phyloP scores from a whole-genome alignment of 768 basidiomycete genomes.

The Serendipita vermifera region DNA sequence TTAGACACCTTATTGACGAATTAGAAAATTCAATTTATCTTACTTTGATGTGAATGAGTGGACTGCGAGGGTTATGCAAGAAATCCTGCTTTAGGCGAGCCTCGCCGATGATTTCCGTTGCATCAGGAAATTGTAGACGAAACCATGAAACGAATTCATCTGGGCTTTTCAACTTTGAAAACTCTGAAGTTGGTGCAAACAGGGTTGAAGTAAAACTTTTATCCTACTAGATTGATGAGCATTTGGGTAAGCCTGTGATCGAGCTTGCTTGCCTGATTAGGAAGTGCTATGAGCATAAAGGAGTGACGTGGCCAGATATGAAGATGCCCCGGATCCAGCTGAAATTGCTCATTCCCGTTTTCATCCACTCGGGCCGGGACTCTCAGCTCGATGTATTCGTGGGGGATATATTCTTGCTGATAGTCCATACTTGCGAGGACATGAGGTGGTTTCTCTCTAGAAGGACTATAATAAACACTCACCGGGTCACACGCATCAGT shows the following conservation, averaged over 20 bases:
- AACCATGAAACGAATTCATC: conserved; percentile 58
- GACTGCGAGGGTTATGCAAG: conserved; percentile 69
- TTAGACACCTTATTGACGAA: conserved; percentile 16
- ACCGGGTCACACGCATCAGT: conserved; percentile 93
- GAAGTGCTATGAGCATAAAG: conserved; percentile 98
- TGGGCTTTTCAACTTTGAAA: conserved; percentile 50
- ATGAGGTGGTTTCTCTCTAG: not conserved
- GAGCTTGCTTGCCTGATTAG: conserved; percentile 67
- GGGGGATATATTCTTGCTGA: conserved; percentile 86
- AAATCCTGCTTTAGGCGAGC: conserved; percentile 65
- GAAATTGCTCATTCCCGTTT: conserved; percentile 53
- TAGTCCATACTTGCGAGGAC: conserved; percentile 67
- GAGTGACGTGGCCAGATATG: conserved; percentile 99
- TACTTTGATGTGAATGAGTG: conserved; percentile 88
- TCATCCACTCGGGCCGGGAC: conserved; percentile 65
- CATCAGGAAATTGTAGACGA: conserved; percentile 72
- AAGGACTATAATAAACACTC: conserved; percentile 22
- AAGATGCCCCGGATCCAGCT: conserved; percentile 87
- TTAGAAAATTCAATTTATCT: conserved; percentile 12
- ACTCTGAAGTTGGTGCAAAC: conserved; percentile 71
- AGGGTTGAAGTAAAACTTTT: conserved; percentile 95
- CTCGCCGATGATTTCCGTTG: conserved; percentile 74
- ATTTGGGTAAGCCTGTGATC: not conserved
- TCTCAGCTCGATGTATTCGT: conserved; percentile 93
- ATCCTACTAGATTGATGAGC: conserved; percentile 41